Base-by-base conservation (phyloP, 345 rosid species). In the Geranium rotundifolium region DNA sequence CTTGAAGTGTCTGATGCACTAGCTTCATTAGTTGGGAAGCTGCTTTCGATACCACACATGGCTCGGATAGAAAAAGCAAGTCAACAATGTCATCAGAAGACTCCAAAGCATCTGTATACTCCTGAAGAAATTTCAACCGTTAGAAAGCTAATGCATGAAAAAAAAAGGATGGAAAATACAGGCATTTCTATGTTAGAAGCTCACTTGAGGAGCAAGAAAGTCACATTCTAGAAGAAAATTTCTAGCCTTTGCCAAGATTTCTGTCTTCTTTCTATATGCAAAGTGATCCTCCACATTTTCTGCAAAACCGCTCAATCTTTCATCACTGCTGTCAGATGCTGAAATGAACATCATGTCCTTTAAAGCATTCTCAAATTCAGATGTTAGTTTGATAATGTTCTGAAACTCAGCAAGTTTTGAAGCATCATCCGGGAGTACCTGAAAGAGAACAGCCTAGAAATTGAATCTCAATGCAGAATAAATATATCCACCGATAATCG, bases 371-470 rank as follows among this genome's bases (percentile, higher is more conserved):
- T 93, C 99, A 77, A 93, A 93, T 75, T 81, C 81, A 58, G 85
- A 77, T 29, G 99, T 80, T 54, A 55, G 71, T 71, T 83, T 69
- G 67, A 86, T 76, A 63, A 85, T 72, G 74, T 83, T 90, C 77
- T 93, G 95, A 81, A 93, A 93, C 65, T 84, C 88, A 1, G 83
- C 84, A 68, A 93, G 85, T 74, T 85, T 86, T 59, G 89, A 84
- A 68, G 99, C 91, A 82, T 93, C 97, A 68, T 85, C 89, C 54
- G 99, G 99, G 58, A 90, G 89, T 77, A 82, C 89, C 99, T 93
- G 82, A 75, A 72, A 66, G 14, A 57, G 65, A 62, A 76, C 54
- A 58, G 13, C 23, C 20, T 54, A 49, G 8, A 6, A 34, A 19
- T 56, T 34, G 27, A 41, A 19, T 37, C 67, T 46, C 14, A 46